Conservation (phyloP, 768 basidiomycete genomes). For the Cyathus striatus region DNA sequence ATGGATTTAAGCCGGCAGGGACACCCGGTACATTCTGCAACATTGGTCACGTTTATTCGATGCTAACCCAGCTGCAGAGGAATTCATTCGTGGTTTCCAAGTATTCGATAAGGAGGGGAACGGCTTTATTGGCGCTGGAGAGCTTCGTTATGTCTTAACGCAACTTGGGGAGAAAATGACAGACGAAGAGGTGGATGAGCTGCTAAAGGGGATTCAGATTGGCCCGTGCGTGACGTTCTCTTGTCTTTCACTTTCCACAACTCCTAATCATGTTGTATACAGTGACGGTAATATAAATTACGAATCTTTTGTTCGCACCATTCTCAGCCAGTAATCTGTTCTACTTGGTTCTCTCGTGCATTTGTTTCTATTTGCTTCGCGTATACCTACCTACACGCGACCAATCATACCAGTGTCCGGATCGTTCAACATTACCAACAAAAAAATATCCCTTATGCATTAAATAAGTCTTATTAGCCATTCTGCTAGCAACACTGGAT, state of each 20-base stretch:
- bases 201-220: constrained; percentile 93
- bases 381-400: too few species aligned
- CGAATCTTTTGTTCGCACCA: constrained; percentile 93
- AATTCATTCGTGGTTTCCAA: constrained; percentile 98
- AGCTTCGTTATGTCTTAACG: constrained; percentile 89
- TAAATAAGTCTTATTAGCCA: too few species aligned
- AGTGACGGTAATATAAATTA: constrained; percentile 98
- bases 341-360: not conserved
- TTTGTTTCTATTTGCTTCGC: not conserved
- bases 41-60: not conserved
- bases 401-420: too few species aligned
- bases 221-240: constrained; percentile 55
- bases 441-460: too few species aligned
- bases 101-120: constrained; percentile 97
- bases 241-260: constrained; percentile 3
- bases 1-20: constrained; percentile 96
- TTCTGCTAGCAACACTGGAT: too few species aligned
- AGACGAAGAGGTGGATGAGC: constrained; percentile 96
- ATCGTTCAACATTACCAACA: too few species aligned
- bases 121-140: constrained; percentile 87
- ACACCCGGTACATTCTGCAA: constrained; percentile 66
- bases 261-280: constrained; percentile 8
- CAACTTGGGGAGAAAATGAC: constrained; percentile 98
- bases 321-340: constrained; percentile 79
- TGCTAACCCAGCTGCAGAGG: constrained; percentile 50